Base-by-base conservation (phyloP, 305 asterid genomes). In the Salvia sclarea region DNA sequence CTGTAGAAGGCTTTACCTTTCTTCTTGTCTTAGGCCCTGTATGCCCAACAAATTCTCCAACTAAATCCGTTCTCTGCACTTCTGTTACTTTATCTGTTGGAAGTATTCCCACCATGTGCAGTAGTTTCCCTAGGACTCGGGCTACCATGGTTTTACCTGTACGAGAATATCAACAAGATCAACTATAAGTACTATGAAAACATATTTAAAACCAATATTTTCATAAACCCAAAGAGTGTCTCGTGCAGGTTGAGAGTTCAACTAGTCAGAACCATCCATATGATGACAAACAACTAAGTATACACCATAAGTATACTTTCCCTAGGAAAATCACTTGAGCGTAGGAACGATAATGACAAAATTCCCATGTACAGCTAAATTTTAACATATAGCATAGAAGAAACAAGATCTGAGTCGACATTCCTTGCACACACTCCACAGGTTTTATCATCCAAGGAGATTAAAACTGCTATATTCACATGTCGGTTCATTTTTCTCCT, bases 101-200 rank as follows among this genome's bases (percentile, higher is more conserved):
- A 78, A 92, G 94, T 77, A 88, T 78, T 22, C 97, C 93, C 47
- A 90, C 94, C 95, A 88, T 82, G 81, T 88, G 83, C 35, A 93
- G 92, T 70, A 93, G 72, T 76, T 93, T 90, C 57, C 98, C 97
- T 14, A 93, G 91, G 56, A 85, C 82, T 55, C 98, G 81, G 68
- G 98, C 97, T 8, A 92, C 88, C 95, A 88, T 86, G 17, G 98
- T 92, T 80, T 92, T 92, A 64, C 98, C 98, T 92, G 79, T 21
- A 45, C 55, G 33, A 54, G 38, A 30, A 48, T 49, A 56, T 18
- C 45, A 70, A 28, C 11, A 41, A 67, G 33, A 64, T 20, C n/a
- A 47, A 56, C 33, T 35, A 11, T 18, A 68, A 54, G 12, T 1
- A 41, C n/a, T 9, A 31, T 31, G 38, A 40, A 66, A 38, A 33